Evolutionary conservation across 208 protist species (phyloP).

Genomic region (Wallacemonas rigidus): DNA sequence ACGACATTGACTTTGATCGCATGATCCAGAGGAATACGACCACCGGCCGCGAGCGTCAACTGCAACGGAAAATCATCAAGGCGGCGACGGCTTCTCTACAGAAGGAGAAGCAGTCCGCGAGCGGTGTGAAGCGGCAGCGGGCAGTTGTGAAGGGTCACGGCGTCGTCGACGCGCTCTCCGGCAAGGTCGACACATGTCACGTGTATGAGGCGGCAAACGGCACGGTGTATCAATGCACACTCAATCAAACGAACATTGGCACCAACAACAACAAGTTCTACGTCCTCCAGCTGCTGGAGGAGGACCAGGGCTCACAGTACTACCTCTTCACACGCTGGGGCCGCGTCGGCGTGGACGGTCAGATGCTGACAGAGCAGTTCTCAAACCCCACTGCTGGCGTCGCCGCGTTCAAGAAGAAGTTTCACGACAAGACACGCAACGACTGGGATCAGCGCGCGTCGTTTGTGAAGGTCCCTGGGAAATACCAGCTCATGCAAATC

Average conservation of each 20-base stretch:
- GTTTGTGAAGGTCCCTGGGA: conserved; percentile 59
- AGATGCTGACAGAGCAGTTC: conserved; percentile 44
- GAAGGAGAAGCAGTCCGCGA: conserved; percentile 25
- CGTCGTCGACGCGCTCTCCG: conserved; percentile 65
- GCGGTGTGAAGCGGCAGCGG: conserved; percentile 24
- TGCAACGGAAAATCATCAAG: conserved; percentile 19
- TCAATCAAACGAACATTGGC: conserved; percentile 83
- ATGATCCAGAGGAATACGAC: conserved; percentile 35
- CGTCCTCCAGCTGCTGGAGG: conserved; percentile 81
- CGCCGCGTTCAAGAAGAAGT: conserved; percentile 44
- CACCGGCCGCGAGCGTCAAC: conserved; percentile 18
- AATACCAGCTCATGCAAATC: conserved; percentile 85
- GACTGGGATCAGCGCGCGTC: conserved; percentile 32
- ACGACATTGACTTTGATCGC: conserved; percentile 36
- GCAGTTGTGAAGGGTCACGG: conserved; percentile 69
- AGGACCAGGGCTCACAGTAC: conserved; percentile 35
- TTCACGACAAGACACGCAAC: conserved; percentile 70
- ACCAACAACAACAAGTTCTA: conserved; percentile 91
- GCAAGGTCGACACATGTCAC: conserved; percentile 53
- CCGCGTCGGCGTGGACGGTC: conserved; percentile 66
- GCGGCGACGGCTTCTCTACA: conserved; percentile 18
- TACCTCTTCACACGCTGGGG: conserved; percentile 83
- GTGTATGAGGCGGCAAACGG: conserved; percentile 50
- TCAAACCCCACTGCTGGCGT: conserved; percentile 31
- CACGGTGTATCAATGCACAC: conserved; percentile 70